These are phyloP conservation scores for Yamadazyma nakazawae DNA, from an alignment of 805 yeast genomes.

Conservation along the genomic window DNA sequence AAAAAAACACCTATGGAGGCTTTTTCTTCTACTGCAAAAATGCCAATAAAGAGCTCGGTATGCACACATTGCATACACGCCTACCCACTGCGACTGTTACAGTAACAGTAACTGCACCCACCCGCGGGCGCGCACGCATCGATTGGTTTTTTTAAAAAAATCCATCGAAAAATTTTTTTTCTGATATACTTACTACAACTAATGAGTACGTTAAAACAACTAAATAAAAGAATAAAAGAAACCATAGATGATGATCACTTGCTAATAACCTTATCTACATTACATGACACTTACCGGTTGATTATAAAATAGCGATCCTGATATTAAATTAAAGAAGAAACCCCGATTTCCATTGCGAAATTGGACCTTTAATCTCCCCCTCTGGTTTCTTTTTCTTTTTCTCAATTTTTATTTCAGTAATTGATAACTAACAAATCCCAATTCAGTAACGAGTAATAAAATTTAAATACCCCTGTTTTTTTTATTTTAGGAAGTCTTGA, in stretches of 20 bases:
- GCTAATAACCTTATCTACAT: conserved; percentile 8
- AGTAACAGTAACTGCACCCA: neutral
- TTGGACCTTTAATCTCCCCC: neutral
- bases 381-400: neutral
- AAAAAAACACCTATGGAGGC: too few species aligned
- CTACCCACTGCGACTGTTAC: neutral
- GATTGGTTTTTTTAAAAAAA: neutral
- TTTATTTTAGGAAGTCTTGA: neutral
- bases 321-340: neutral
- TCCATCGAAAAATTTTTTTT: neutral
- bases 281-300: conserved; percentile 2
- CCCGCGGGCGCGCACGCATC: neutral
- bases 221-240: too few species aligned
- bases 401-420: neutral
- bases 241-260: conserved; percentile 3
- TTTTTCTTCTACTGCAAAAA: too few species aligned
- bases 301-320: neutral
- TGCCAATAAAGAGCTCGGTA: too few species aligned
- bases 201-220: too few species aligned
- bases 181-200: too few species aligned
- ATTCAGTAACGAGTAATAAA: neutral
- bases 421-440: conserved; percentile 2
- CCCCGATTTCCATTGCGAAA: neutral
- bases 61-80: neutral
- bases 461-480: conserved; percentile 1